Base-by-base conservation (phyloP, 768 basidiomycete genomes). In the Boletus subparvulus region DNA sequence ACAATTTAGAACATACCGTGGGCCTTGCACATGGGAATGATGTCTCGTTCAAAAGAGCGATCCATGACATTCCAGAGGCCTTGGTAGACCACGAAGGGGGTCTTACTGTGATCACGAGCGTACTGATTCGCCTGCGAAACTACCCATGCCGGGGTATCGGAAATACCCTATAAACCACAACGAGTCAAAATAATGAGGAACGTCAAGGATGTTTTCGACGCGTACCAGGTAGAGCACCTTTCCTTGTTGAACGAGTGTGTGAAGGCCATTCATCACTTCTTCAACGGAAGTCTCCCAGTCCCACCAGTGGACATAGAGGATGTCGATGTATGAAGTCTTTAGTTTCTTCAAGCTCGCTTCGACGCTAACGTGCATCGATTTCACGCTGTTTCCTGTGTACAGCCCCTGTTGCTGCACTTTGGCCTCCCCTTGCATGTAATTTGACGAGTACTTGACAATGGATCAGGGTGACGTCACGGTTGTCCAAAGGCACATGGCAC, bases 251-350 rank as follows among this genome's bases (percentile, higher is more conserved):
- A 80, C 75, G 28, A 81, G 66, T 16, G 66, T 66, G 56, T 81
- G 76, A 9, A 83, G 65, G 19, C 68, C 65, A 39, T 75, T 74
- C 81, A 80, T 78, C 26, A 81, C 60, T 61, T 83, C 81, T 47
- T 75, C 70, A 33, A 81, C 70, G 12, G 72, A 73, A 6, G 78
- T 78, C 10, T 74, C 66, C 56, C 72, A 79, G 55, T 81, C 80
- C 81, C 78, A 77, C 73, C 75, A 81, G 61, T 84, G 83, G 6
- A 83, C 61, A 56, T 85, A 83, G 32, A 84, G 65, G 47, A 85
- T 75, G 60, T 85, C 83, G 61, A 85, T 77, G 61, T 81, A 87
- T n/a, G 77, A 71, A 0, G 84, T 86, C 43, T 82, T 70, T 19
- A 88, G 74, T 57, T 83, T 85, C 58, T 73, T 73, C 52, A 80